Percentiles rank a stretch among this genome's conserved stretches.
These are phyloP conservation scores for Ceratobasidium sp. DNA, from an alignment of 1,284 basidiomycete genomes.

Conservation along the genomic window DNA sequence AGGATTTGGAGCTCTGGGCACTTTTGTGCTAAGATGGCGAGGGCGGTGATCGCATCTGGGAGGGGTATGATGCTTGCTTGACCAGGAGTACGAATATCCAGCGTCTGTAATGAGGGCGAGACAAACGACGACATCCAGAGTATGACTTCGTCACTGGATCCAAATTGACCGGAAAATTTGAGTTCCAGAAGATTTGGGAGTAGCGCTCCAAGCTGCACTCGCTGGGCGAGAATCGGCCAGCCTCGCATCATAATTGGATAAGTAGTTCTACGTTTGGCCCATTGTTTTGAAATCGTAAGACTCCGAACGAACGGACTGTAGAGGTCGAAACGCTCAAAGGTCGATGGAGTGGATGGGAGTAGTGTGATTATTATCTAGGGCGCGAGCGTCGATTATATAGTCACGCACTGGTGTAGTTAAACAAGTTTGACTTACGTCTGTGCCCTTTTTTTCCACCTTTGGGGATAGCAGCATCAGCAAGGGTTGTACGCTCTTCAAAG, in stretches of 20 bases:
- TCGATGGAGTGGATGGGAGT: neutral
- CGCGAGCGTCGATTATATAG: no score
- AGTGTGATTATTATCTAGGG: neutral
- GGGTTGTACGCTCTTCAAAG: neutral
- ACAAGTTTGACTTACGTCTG: no score
- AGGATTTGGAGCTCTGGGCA: neutral
- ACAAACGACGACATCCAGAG: neutral
- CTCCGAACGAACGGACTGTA: neutral
- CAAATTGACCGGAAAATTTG: neutral
- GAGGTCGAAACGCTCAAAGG: neutral
- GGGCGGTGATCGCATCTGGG: no score
- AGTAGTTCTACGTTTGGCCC: no score
- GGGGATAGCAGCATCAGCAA: neutral
- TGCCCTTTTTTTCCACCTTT: no score
- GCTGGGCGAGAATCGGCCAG: neutral
- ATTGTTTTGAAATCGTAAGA: neutral
- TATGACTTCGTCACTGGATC: neutral
- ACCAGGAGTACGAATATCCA: no score
- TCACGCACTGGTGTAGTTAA: no score
- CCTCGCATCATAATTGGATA: neutral
- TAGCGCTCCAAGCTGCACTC: neutral
- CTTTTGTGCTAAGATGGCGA: neutral
- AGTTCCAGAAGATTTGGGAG: neutral
- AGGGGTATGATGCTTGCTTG: neutral
- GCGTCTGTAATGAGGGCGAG: neutral